phyloP scores from a whole-genome alignment of 2,329 filamentous ascomycete species.

The Nemania sp. region DNA sequence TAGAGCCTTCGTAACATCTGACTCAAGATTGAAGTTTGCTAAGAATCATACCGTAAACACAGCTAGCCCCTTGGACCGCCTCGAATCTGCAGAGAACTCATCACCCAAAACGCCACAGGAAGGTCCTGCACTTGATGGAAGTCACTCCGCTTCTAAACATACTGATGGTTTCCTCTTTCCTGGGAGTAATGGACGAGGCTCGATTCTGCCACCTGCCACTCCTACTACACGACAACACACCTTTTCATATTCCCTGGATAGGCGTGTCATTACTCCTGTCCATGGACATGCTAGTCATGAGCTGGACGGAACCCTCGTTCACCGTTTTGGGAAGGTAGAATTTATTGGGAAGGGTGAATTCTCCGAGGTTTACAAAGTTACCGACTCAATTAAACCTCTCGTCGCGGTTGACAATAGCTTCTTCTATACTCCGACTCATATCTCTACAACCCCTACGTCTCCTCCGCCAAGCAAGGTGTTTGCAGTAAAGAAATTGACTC shows the following conservation, averaged over 20 bases:
- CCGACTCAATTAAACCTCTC: constrained; percentile 54
- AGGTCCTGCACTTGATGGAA: constrained; percentile 82
- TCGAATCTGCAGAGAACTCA: constrained; percentile 60
- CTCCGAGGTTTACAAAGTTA: constrained; percentile 89
- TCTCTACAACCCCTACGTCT: constrained; percentile 61
- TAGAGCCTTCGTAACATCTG: constrained; percentile 46
- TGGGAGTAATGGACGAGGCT: constrained; percentile 48
- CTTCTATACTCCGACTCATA: constrained; percentile 60
- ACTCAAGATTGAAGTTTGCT: constrained; percentile 61
- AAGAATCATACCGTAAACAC: constrained; percentile 62
- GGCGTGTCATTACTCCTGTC: constrained; percentile 75
- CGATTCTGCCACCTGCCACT: constrained; percentile 78
- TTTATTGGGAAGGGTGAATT: constrained; percentile 90
- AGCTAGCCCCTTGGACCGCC: constrained; percentile 72
- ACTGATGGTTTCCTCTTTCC: constrained; percentile 55
- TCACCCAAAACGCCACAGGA: constrained; percentile 86
- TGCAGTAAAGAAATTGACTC: constrained; percentile 93
- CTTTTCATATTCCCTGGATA: constrained; percentile 68
- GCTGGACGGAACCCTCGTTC: constrained; percentile 78
- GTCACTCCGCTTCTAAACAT: constrained; percentile 81
- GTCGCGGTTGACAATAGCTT: constrained; percentile 58
- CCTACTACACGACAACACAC: constrained; percentile 76
- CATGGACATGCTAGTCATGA: constrained; percentile 77
- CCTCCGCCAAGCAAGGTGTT: constrained; percentile 73
- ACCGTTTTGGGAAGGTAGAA: constrained; percentile 84